Conservation (phyloP, 306 rosid species). For the Astragalus membranaceus region DNA sequence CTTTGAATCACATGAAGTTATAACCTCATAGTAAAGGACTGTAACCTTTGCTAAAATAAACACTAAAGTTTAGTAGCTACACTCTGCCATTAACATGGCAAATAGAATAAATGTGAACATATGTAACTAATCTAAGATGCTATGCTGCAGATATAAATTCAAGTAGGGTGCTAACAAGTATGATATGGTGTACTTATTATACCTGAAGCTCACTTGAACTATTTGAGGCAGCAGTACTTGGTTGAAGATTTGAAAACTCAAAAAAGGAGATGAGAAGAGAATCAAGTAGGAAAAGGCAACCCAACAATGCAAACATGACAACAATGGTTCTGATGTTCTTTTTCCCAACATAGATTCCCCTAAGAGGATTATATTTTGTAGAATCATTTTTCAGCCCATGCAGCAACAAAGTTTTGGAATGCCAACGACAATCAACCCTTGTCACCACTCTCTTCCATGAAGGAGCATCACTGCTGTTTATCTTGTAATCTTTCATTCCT, state of each 20-base stretch:
- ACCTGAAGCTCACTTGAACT: conserved; percentile 44
- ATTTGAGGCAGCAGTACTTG: conserved; percentile 18
- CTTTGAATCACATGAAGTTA: too few relatives aligned
- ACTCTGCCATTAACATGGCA: too few relatives aligned
- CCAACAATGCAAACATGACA: conserved; percentile 55
- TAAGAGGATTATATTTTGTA: conserved; percentile 48
- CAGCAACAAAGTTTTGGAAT: conserved; percentile 42
- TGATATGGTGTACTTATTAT: conserved; percentile 22
- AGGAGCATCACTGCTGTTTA: conserved; percentile 33
- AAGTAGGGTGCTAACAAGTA: neutral
- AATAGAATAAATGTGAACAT: too few relatives aligned
- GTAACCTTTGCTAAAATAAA: too few relatives aligned
- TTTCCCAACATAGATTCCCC: conserved; percentile 48
- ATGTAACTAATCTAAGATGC: too few relatives aligned
- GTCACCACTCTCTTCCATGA: conserved; percentile 43
- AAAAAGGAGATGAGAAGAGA: conserved; percentile 58
- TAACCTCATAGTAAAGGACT: too few relatives aligned
- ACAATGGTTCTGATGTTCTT: conserved; percentile 54
- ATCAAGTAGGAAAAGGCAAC: conserved; percentile 65
- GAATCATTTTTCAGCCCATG: conserved; percentile 51
- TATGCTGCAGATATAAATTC: too few relatives aligned
- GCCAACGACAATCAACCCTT: conserved; percentile 46
- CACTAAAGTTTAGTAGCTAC: too few relatives aligned
- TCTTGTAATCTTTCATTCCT: conserved; percentile 51
- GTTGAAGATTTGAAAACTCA: conserved; percentile 42